Conservation (phyloP, 2,329 filamentous ascomycete species). For the Ustilaginoidea virens region DNA sequence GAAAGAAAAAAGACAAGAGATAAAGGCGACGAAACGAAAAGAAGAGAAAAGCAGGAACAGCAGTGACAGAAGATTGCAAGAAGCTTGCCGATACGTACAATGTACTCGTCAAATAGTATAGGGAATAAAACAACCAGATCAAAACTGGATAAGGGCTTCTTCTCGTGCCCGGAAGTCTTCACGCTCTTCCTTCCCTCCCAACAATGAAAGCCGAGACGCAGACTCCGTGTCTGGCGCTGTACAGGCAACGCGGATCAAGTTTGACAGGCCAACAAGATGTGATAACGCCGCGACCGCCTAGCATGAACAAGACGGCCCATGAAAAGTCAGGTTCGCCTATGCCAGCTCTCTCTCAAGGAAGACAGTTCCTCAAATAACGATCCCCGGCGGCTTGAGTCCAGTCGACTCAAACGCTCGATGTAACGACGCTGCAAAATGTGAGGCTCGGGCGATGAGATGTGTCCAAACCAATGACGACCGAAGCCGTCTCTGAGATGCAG, state of each 20-base stretch:
- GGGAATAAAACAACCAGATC: slow-evolving; percentile 4
- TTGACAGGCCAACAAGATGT: slow-evolving; percentile 1
- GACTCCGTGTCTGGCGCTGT: slow-evolving; percentile 2
- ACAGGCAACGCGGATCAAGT: slow-evolving; percentile 5
- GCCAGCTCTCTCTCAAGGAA: background rate
- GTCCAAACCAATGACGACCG: too few relatives aligned
- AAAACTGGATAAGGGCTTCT: slow-evolving; percentile 3
- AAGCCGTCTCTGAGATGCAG: too few relatives aligned
- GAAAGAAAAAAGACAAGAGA: slow-evolving; percentile 5
- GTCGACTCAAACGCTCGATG: too few relatives aligned
- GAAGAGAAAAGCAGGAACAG: slow-evolving; percentile 13
- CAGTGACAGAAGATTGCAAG: slow-evolving; percentile 19
- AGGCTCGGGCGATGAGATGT: too few relatives aligned
- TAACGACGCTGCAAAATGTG: too few relatives aligned
- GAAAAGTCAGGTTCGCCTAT: slow-evolving; percentile 3
- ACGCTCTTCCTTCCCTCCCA: slow-evolving; percentile 4
- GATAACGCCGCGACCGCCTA: slow-evolving; percentile 2
- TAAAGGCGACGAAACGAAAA: slow-evolving; percentile 3
- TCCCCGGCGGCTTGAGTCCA: too few relatives aligned
- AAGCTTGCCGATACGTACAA: slow-evolving; percentile 40
- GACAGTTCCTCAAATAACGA: background rate
- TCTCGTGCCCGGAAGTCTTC: slow-evolving; percentile 3
- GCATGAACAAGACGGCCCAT: slow-evolving; percentile 1
- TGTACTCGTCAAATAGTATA: slow-evolving; percentile 1
- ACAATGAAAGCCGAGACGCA: slow-evolving; percentile 4